Conservation (phyloP, 2,329 filamentous ascomycete species). For the Pseudogymnoascus sp. region DNA sequence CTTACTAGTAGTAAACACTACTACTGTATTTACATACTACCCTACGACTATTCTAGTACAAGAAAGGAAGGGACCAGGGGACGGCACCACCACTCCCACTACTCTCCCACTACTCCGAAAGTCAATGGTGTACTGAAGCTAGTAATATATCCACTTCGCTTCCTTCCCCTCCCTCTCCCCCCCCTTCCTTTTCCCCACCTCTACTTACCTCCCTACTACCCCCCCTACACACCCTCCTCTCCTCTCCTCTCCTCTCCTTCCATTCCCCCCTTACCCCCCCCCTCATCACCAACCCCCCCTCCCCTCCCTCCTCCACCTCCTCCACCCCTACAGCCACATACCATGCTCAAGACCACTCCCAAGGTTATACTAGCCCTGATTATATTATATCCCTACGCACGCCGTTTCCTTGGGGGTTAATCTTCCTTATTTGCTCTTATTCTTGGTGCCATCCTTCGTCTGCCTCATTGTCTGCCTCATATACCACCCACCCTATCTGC, state of each 20-base stretch:
- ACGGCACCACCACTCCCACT: background rate
- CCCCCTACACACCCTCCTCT: background rate
- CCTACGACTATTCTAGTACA: background rate
- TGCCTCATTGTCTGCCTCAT: background rate
- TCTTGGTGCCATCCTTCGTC: background rate
- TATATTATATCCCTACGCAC: conserved; percentile 1
- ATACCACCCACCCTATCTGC: background rate
- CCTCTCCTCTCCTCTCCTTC: background rate
- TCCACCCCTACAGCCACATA: background rate
- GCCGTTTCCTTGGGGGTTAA: background rate
- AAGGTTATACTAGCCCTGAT: conserved; percentile 2
- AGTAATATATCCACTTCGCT: background rate
- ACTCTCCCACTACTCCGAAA: background rate
- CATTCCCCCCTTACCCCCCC: too few species aligned
- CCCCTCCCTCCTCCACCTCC: background rate
- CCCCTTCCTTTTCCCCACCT: background rate
- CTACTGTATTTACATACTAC: background rate
- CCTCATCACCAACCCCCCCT: too few species aligned
- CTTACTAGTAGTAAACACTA: background rate
- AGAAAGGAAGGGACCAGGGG: background rate
- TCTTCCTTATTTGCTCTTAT: background rate
- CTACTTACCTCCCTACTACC: background rate
- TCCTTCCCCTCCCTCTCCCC: background rate
- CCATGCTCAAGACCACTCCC: background rate
- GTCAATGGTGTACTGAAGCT: background rate